These are phyloP conservation scores for Smallanthus sonchifolius DNA, from an alignment of 129 eudicot genomes.

Conservation along the genomic window DNA sequence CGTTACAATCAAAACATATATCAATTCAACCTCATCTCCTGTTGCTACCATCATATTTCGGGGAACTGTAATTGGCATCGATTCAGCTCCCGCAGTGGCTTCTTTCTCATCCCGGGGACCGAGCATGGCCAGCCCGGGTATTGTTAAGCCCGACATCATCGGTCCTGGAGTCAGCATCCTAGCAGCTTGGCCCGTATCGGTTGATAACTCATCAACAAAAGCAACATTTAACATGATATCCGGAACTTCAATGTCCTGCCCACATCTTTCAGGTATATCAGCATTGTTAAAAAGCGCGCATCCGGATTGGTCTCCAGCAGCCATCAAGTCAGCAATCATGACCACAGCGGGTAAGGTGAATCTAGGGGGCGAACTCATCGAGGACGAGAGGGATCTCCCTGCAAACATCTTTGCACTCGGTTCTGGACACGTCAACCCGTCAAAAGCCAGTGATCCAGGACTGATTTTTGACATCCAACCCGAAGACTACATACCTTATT, in stretches of 20 bases:
- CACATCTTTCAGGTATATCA: conserved; percentile 38
- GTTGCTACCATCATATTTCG: conserved; percentile 25
- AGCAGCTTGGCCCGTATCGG: conserved; percentile 39
- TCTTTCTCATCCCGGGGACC: conserved; percentile 42
- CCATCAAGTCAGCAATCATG: conserved; percentile 41
- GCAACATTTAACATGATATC: conserved; percentile 33
- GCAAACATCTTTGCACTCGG: conserved; percentile 31
- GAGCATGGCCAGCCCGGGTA: conserved; percentile 31
- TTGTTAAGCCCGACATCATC: conserved; percentile 35
- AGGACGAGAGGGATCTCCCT: conserved; percentile 27
- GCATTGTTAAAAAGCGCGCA: conserved; percentile 33
- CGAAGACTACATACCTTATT: conserved; percentile 30
- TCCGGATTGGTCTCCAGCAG: conserved; percentile 43
- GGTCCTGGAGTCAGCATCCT: conserved; percentile 39
- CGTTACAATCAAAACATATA: background rate
- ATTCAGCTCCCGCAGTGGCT: conserved; percentile 27
- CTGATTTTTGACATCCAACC: conserved; percentile 35
- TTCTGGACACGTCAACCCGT: conserved; percentile 34
- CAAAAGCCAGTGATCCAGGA: conserved; percentile 34
- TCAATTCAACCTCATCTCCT: conserved; percentile 26
- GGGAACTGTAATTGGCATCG: conserved; percentile 32
- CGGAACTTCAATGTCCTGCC: conserved; percentile 47
- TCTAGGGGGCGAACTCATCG: conserved; percentile 10
- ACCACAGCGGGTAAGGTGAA: conserved; percentile 24
- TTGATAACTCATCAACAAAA: conserved; percentile 26